These are phyloP conservation scores for Mycena sanguinolenta DNA, from an alignment of 768 basidiomycete genomes.

Conservation along the genomic window DNA sequence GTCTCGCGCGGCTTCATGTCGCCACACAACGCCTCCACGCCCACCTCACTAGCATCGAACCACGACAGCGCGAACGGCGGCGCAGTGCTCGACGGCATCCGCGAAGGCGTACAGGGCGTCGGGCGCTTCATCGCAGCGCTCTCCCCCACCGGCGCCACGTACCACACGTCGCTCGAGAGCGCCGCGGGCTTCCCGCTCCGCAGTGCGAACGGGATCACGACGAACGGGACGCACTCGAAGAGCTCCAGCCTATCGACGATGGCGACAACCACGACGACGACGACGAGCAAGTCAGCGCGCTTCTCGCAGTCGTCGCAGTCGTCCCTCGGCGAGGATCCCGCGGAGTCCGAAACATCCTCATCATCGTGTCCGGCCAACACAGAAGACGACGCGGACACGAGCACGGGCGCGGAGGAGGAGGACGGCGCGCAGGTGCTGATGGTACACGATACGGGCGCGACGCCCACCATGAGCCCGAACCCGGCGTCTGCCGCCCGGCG, in stretches of 20 bases:
- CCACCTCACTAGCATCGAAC: background rate
- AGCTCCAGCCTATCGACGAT: slow-evolving; percentile 40
- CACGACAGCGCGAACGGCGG: slow-evolving; percentile 44
- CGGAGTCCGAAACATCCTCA: background rate
- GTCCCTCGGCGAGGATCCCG: too few relatives aligned
- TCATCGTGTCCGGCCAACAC: background rate
- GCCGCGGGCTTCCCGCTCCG: too few relatives aligned
- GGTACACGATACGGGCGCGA: slow-evolving; percentile 64
- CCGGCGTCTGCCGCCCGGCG: slow-evolving; percentile 52
- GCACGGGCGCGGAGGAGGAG: slow-evolving; percentile 36
- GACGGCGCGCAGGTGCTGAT: slow-evolving; percentile 53
- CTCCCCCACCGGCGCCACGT: slow-evolving; percentile 37
- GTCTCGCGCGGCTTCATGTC: slow-evolving; percentile 72
- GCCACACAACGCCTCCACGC: slow-evolving; percentile 31
- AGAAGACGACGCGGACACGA: background rate
- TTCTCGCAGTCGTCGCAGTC: slow-evolving; percentile 63
- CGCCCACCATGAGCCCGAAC: slow-evolving; percentile 63
- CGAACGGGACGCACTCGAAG: slow-evolving; percentile 34
- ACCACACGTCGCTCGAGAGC: slow-evolving; percentile 9
- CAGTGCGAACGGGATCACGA: too few relatives aligned
- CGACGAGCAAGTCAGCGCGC: slow-evolving; percentile 43
- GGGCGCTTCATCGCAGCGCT: slow-evolving; percentile 67
- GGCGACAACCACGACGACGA: slow-evolving; percentile 23
- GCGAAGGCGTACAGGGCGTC: slow-evolving; percentile 73
- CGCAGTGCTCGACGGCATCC: slow-evolving; percentile 69